Conservation (phyloP, 2,329 filamentous ascomycete genomes). For the Fragosphaeria purpurea region DNA sequence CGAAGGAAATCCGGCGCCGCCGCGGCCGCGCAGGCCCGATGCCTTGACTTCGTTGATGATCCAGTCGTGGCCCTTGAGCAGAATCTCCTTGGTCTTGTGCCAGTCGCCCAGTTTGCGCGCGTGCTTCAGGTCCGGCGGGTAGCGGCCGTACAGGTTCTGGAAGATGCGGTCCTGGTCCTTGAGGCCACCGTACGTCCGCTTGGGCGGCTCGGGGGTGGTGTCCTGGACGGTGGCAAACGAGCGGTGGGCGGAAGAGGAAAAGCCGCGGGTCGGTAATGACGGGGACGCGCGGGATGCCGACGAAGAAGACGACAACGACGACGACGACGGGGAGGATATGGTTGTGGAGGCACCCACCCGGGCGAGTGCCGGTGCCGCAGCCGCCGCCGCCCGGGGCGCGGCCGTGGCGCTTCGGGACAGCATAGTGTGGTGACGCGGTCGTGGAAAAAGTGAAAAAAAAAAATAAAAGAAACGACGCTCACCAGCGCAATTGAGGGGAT, state of each 20-base stretch:
- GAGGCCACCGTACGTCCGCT: slow-evolving; percentile 71
- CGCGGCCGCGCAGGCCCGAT: slow-evolving; percentile 87
- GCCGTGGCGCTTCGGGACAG: slow-evolving; percentile 10
- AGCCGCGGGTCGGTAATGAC: slow-evolving; percentile 1
- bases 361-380: slow-evolving; percentile 29
- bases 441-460: not conserved
- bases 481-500: slow-evolving; percentile 7
- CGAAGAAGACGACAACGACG: not conserved
- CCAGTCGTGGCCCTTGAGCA: slow-evolving; percentile 96
- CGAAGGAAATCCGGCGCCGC: slow-evolving; percentile 95
- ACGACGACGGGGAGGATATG: not conserved
- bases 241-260: slow-evolving; percentile 24
- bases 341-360: slow-evolving; percentile 31
- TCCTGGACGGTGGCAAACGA: slow-evolving; percentile 76
- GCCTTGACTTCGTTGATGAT: slow-evolving; percentile 97
- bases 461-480: not conserved
- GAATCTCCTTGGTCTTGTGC: slow-evolving; percentile 98
- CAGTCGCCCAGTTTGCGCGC: slow-evolving; percentile 97
- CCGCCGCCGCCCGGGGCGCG: slow-evolving; percentile 20
- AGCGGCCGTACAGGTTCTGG: slow-evolving; percentile 93
- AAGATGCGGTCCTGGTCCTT: slow-evolving; percentile 98
- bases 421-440: slow-evolving; percentile 1
- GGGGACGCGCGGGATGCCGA: slow-evolving; percentile 2
- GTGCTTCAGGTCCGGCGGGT: slow-evolving; percentile 81
- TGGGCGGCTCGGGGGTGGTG: slow-evolving; percentile 41